A percentile compares a stretch with the other conserved stretches of the same genome.
phyloP scores from a whole-genome alignment of 371 early-diverging fungal species.

The Dinochytrium kinnereticum region DNA sequence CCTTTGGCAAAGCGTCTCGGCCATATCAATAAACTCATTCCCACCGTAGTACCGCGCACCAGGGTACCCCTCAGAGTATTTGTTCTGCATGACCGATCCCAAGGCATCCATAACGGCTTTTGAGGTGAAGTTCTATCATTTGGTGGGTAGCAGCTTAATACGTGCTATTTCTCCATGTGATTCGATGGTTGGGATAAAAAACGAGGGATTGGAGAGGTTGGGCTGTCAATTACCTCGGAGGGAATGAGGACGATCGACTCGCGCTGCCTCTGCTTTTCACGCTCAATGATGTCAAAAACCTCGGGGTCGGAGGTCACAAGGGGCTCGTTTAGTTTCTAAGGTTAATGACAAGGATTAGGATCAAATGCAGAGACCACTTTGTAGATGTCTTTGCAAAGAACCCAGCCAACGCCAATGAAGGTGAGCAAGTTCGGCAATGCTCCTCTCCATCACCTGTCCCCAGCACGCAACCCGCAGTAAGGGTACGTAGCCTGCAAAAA shows the following conservation, averaged over 20 bases:
- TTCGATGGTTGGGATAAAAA: too few species aligned
- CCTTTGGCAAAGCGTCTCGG: conserved; percentile 94
- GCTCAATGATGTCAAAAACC: conserved; percentile 92
- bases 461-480: too few species aligned
- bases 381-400: too few species aligned
- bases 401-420: too few species aligned
- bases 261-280: conserved; percentile 96
- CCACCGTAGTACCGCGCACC: conserved; percentile 95
- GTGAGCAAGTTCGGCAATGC: too few species aligned
- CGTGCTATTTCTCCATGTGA: too few species aligned
- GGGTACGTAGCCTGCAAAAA: too few species aligned
- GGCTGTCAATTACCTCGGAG: conserved; percentile 76
- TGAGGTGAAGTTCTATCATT: conserved; percentile 98
- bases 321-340: conserved; percentile 41
- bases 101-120: conserved; percentile 96
- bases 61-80: conserved; percentile 99
- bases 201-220: too few species aligned
- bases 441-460: too few species aligned
- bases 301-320: conserved; percentile 78
- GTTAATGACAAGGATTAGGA: too few species aligned
- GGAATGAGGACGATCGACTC: conserved; percentile 95
- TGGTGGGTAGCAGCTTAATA: too few species aligned
- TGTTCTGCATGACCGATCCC: conserved; percentile 98
- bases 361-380: background rate
- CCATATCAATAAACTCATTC: conserved; percentile 97